A percentile compares a stretch with the other conserved stretches of the same genome.
phyloP scores from a whole-genome alignment of 2,329 filamentous ascomycete genomes.

The Phyllosticta citribraziliensis region DNA sequence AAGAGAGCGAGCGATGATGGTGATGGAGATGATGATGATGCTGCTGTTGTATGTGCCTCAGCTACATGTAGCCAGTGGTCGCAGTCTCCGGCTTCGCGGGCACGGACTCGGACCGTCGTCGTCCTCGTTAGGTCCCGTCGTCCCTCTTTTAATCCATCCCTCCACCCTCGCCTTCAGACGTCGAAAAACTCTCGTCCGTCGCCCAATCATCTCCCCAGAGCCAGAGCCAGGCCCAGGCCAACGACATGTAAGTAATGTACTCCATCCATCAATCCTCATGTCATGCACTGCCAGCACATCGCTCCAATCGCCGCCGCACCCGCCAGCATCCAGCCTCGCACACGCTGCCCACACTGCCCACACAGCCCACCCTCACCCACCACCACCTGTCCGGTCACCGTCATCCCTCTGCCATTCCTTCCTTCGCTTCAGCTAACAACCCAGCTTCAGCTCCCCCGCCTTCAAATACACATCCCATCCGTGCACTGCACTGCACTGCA shows the following conservation, averaged over 20 bases:
- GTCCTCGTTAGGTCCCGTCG: too few species aligned
- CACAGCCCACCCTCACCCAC: constrained; percentile 16
- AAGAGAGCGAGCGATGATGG: too few species aligned
- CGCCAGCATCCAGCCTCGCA: constrained; percentile 13
- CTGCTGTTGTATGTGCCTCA: too few species aligned
- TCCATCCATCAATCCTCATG: background rate
- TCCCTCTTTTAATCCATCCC: background rate
- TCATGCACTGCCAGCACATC: constrained; percentile 34
- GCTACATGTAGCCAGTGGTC: too few species aligned
- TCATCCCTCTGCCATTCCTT: background rate
- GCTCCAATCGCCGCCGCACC: constrained; percentile 30
- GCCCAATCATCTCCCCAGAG: background rate
- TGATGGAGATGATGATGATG: too few species aligned
- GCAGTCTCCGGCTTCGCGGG: background rate
- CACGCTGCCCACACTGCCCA: constrained; percentile 8
- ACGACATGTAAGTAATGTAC: too few species aligned
- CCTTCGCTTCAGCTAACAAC: background rate
- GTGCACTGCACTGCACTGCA: background rate
- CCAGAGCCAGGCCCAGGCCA: too few species aligned
- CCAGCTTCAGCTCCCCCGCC: background rate
- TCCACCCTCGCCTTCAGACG: background rate
- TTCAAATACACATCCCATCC: background rate
- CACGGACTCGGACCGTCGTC: background rate
- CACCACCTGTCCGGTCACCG: background rate
- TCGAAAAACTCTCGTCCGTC: background rate